Conservation (phyloP, 345 rosid genomes). For the Bretschneidera sinensis region DNA sequence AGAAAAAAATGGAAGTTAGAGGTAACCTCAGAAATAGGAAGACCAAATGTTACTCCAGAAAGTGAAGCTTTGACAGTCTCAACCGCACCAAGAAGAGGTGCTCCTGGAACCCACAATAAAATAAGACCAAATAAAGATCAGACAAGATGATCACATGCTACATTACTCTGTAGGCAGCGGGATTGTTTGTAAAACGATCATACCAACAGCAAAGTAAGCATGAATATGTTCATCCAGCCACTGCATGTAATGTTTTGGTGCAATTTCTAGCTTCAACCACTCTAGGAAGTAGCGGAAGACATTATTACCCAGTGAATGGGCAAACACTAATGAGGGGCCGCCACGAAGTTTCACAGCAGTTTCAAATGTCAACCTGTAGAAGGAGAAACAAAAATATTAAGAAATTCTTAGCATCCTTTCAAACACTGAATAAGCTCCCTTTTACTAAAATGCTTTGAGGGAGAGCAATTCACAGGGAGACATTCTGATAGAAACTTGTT, state of each 20-base stretch:
- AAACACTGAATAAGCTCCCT: not conserved
- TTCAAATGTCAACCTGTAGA: slow-evolving; percentile 84
- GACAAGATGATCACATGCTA: slow-evolving; percentile 7
- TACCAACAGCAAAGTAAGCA: slow-evolving; percentile 97
- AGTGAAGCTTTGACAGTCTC: slow-evolving; percentile 75
- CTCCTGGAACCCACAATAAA: slow-evolving; percentile 42
- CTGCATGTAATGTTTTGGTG: slow-evolving; percentile 77
- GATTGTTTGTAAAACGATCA: slow-evolving; percentile 18
- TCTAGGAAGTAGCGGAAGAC: slow-evolving; percentile 96
- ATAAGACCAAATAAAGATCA: slow-evolving; percentile 15
- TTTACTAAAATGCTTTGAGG: not conserved
- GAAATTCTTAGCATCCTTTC: not conserved
- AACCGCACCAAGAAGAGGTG: slow-evolving; percentile 95
- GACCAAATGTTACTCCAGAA: slow-evolving; percentile 84
- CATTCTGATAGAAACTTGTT: not conserved
- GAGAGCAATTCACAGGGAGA: not conserved
- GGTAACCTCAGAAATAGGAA: slow-evolving; percentile 93
- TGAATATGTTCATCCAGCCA: slow-evolving; percentile 96
- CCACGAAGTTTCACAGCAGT: slow-evolving; percentile 90
- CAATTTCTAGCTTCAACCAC: slow-evolving; percentile 98
- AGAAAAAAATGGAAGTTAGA: slow-evolving; percentile 22
- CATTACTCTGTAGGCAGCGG: slow-evolving; percentile 7
- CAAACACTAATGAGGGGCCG: slow-evolving; percentile 91
- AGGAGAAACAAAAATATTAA: not conserved
- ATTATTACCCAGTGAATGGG: slow-evolving; percentile 93